These are phyloP conservation scores for Boletus coccyginus DNA, from an alignment of 768 basidiomycete species.

Conservation along the genomic window DNA sequence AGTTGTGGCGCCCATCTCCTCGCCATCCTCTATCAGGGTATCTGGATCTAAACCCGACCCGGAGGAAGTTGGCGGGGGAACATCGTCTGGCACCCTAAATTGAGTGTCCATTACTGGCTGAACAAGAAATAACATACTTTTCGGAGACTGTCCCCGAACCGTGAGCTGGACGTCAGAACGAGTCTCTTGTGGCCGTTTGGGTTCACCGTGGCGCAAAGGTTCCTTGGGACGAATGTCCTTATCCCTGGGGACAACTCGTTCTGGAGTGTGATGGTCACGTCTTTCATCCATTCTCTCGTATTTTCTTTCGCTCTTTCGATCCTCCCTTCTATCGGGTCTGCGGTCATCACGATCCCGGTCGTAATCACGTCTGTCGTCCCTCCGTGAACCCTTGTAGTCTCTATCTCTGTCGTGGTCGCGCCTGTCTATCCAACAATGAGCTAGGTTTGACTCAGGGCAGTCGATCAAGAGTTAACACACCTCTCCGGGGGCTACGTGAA, in stretches of 20 bases:
- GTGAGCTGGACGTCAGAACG: constrained; percentile 11
- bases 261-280: constrained; percentile 39
- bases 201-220: constrained; percentile 21
- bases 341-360: constrained; percentile 32
- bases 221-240: constrained; percentile 27
- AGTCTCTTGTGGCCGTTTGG: constrained; percentile 18
- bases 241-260: constrained; percentile 32
- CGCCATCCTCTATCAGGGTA: constrained; percentile 45
- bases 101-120: not conserved
- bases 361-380: constrained; percentile 32
- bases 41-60: constrained; percentile 42
- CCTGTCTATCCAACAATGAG: constrained; percentile 31
- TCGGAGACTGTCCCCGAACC: constrained; percentile 10
- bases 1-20: constrained; percentile 51
- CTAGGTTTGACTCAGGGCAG: not conserved
- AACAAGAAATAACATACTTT: constrained; percentile 11
- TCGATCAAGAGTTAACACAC: constrained; percentile 12
- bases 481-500: constrained; percentile 36
- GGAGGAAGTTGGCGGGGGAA: constrained; percentile 9
- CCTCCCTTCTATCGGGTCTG: constrained; percentile 31
- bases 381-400: constrained; percentile 35
- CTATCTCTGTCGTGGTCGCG: constrained; percentile 36
- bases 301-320: constrained; percentile 32
- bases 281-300: constrained; percentile 37
- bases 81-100: constrained; percentile 2